phyloP scores from a whole-genome alignment of 2,329 filamentous ascomycete genomes.

The Aspergillus neotritici region DNA sequence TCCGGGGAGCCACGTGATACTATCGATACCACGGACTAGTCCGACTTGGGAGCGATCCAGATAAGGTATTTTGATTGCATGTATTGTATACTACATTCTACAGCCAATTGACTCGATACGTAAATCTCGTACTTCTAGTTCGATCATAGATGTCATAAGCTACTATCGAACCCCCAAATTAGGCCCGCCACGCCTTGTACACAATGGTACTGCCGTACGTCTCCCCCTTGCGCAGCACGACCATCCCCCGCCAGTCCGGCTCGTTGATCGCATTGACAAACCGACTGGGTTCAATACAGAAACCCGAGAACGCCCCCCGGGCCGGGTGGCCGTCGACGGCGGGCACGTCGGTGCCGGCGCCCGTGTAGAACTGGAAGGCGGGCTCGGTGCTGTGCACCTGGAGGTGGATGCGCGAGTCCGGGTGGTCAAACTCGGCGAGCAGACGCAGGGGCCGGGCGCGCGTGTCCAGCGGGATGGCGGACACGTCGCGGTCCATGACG shows the following conservation, averaged over 20 bases:
- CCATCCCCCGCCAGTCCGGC: slow-evolving; percentile 71
- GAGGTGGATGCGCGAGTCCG: slow-evolving; percentile 68
- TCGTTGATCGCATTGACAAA: slow-evolving; percentile 86
- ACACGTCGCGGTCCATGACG: slow-evolving; percentile 61
- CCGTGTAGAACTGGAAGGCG: slow-evolving; percentile 95
- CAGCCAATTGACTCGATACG: too few relatives aligned
- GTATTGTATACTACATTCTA: too few relatives aligned
- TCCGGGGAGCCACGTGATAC: slow-evolving; percentile 7
- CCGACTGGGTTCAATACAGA: slow-evolving; percentile 87
- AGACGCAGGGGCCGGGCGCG: slow-evolving; percentile 57
- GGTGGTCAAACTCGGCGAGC: slow-evolving; percentile 68
- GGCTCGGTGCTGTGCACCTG: slow-evolving; percentile 90
- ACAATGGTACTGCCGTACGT: slow-evolving; percentile 75
- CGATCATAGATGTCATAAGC: too few relatives aligned
- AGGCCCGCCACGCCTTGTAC: slow-evolving; percentile 78
- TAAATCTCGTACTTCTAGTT: too few relatives aligned
- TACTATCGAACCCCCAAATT: neutral
- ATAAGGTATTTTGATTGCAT: neutral
- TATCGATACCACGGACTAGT: neutral
- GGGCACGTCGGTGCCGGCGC: slow-evolving; percentile 74
- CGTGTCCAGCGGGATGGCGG: slow-evolving; percentile 60
- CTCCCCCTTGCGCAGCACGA: slow-evolving; percentile 76
- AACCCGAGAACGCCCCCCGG: slow-evolving; percentile 64
- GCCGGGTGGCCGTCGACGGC: slow-evolving; percentile 55
- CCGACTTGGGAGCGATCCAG: neutral